Conservation (phyloP, 345 rosid species). For the Eutrema heterophyllum region DNA sequence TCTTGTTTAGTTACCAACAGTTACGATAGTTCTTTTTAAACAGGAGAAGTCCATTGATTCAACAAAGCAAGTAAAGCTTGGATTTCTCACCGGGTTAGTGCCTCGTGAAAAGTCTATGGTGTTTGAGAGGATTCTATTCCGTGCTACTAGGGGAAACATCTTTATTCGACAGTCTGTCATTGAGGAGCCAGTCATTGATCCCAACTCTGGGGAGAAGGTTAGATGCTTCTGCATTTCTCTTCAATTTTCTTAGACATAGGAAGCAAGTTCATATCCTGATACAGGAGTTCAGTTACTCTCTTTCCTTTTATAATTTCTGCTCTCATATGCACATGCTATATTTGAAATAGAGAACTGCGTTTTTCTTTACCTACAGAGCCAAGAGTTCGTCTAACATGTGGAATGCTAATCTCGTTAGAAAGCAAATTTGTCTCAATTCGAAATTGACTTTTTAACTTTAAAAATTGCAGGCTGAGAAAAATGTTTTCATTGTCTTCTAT, state of each 20-base stretch:
- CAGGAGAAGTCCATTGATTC: conserved; percentile 63
- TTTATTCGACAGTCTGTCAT: conserved; percentile 54
- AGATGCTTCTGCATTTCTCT: conserved; percentile 7
- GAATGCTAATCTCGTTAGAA: neutral
- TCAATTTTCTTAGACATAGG: neutral
- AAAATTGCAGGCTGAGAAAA: conserved; percentile 81
- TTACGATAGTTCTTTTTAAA: conserved; percentile 15
- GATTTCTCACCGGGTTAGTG: conserved; percentile 83
- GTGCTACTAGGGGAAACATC: conserved; percentile 96
- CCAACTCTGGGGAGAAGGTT: conserved; percentile 90
- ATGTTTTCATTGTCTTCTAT: conserved; percentile 74
- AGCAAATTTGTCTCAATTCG: neutral
- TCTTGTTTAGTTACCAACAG: neutral
- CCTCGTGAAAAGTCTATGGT: conserved; percentile 85
- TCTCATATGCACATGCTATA: conserved; percentile 4
- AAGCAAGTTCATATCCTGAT: neutral
- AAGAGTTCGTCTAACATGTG: neutral
- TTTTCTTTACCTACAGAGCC: neutral
- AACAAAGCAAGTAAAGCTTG: conserved; percentile 87
- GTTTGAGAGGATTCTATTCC: conserved; percentile 93
- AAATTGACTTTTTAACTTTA: conserved; percentile 16
- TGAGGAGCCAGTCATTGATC: conserved; percentile 75
- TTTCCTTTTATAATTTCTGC: conserved; percentile 1
- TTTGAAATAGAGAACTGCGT: neutral
- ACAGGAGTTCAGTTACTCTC: neutral